A percentile compares a stretch with the other conserved stretches of the same genome.
Evolutionary conservation across 768 basidiomycete genomes (phyloP).

Genomic region (Calocybe indica): DNA sequence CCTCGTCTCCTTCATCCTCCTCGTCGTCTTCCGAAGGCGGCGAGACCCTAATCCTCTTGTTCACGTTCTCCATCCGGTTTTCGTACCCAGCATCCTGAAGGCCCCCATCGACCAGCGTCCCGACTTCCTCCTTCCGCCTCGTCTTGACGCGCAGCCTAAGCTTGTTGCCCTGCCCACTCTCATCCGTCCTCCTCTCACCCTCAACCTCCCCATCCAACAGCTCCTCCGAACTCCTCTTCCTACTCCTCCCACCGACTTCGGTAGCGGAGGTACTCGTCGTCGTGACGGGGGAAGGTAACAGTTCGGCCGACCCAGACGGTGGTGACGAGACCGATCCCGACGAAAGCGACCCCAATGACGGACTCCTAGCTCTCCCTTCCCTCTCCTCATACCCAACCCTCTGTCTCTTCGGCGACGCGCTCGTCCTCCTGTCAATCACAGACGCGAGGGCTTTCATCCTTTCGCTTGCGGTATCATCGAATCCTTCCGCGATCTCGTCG

Average conservation of each 20-base stretch:
- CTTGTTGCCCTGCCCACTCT: not conserved
- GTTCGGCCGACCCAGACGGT: not conserved
- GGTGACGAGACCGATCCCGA: not conserved
- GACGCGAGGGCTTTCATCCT: too few relatives aligned
- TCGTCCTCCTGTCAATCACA: slow-evolving; percentile 3
- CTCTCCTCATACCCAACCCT: not conserved
- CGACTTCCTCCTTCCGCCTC: too few relatives aligned
- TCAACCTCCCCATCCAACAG: slow-evolving; percentile 26
- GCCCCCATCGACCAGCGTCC: too few relatives aligned
- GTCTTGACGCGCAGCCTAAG: too few relatives aligned
- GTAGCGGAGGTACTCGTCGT: slow-evolving; percentile 1
- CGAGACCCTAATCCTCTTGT: slow-evolving; percentile 8
- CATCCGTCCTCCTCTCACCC: slow-evolving; percentile 2
- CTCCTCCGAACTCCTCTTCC: slow-evolving; percentile 49
- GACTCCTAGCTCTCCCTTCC: not conserved
- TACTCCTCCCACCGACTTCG: slow-evolving; percentile 15
- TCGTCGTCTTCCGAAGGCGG: not conserved
- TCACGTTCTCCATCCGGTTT: not conserved
- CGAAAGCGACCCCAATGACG: too few relatives aligned
- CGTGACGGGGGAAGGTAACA: not conserved
- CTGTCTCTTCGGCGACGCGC: not conserved
- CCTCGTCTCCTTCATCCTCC: too few relatives aligned
- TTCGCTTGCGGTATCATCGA: too few relatives aligned
- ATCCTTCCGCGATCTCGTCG: slow-evolving; percentile 14
- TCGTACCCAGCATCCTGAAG: too few relatives aligned